Percentiles rank a stretch among this genome's conserved stretches.
Conservation (phyloP, 2,329 filamentous ascomycete species). For the Magnaporthales sp. region DNA sequence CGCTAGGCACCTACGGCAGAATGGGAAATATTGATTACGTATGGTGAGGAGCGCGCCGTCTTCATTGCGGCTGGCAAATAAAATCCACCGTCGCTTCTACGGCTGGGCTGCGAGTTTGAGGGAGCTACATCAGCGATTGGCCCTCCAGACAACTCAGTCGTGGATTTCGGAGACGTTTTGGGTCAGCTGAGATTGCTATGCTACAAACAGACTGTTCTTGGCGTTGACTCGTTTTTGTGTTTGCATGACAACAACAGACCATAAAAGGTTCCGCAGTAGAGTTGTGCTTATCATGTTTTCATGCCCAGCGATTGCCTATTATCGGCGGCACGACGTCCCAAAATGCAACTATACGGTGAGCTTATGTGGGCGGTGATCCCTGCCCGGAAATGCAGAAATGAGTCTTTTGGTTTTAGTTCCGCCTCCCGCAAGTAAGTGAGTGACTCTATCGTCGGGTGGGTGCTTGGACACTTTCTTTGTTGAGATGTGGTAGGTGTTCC, state of each 20-base stretch:
- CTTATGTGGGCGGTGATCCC: neutral
- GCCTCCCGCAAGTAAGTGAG: neutral
- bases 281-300: neutral
- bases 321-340: neutral
- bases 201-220: neutral
- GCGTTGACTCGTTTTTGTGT: constrained; percentile 1
- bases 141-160: neutral
- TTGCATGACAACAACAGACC: neutral
- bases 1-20: neutral
- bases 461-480: neutral
- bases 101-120: neutral
- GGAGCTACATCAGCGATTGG: neutral
- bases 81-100: neutral
- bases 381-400: neutral
- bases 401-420: neutral
- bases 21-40: neutral
- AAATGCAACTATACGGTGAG: neutral
- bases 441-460: neutral
- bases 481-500: neutral
- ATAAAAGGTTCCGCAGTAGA: neutral
- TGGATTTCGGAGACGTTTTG: neutral
- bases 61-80: too few species aligned
- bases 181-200: neutral
- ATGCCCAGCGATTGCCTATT: neutral
- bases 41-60: neutral